Percentiles rank a stretch among this genome's conserved stretches.
These are phyloP conservation scores for Aschersonia sp. DNA, from an alignment of 2,329 filamentous ascomycete genomes.

Conservation along the genomic window DNA sequence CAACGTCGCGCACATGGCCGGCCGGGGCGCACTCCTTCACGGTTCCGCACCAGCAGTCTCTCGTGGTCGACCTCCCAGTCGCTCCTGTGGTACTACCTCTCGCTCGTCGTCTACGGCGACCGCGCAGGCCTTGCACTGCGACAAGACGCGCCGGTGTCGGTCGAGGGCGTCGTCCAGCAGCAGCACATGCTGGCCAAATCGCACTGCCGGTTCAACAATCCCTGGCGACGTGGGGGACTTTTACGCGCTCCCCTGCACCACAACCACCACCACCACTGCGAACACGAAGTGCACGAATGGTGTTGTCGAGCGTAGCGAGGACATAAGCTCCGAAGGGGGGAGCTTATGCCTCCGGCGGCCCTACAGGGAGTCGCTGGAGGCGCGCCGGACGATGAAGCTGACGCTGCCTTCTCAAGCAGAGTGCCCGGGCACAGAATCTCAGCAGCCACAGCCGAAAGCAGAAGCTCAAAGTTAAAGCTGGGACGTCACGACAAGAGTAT, in stretches of 20 bases:
- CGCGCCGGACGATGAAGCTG: too few relatives aligned
- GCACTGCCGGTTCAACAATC: slow-evolving; percentile 29
- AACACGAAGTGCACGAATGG: not conserved
- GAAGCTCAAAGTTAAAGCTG: too few relatives aligned
- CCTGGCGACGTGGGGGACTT: slow-evolving; percentile 25
- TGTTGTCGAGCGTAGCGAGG: not conserved
- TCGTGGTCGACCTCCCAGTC: not conserved
- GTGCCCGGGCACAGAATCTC: too few relatives aligned
- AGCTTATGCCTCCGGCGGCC: too few relatives aligned
- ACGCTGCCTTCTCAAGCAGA: too few relatives aligned
- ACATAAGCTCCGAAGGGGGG: too few relatives aligned
- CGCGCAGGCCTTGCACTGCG: slow-evolving; percentile 35
- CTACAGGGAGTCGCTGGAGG: too few relatives aligned
- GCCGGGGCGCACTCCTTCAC: not conserved
- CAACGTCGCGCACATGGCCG: not conserved
- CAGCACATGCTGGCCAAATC: slow-evolving; percentile 37
- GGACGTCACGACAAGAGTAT: too few relatives aligned
- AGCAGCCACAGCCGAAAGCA: too few relatives aligned
- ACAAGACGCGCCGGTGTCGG: slow-evolving; percentile 12
- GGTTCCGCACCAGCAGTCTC: not conserved
- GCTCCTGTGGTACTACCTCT: slow-evolving; percentile 20
- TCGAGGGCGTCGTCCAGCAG: slow-evolving; percentile 26
- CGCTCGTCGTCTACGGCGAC: slow-evolving; percentile 33
- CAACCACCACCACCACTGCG: too few relatives aligned
- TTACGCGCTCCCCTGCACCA: slow-evolving; percentile 15